phyloP scores from a whole-genome alignment of 2,329 filamentous ascomycete genomes.

The Sclerotinia nivalis region DNA sequence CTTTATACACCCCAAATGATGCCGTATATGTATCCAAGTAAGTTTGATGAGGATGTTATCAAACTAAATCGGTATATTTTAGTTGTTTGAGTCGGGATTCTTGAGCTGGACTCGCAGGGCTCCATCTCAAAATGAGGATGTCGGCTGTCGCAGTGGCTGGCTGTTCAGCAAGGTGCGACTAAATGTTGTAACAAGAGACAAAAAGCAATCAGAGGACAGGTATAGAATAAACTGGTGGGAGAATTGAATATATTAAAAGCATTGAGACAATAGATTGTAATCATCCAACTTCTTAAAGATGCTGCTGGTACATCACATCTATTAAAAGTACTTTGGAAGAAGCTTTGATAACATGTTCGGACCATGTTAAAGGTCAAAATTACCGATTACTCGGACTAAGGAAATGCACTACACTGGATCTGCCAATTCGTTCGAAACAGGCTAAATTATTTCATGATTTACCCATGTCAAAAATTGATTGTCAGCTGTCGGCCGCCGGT shows the following conservation, averaged over 20 bases:
- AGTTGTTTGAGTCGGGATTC: slow-evolving; percentile 32
- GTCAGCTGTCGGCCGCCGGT: slow-evolving; percentile 9
- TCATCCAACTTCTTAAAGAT: background rate
- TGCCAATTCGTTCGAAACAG: slow-evolving; percentile 3
- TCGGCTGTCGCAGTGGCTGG: slow-evolving; percentile 25
- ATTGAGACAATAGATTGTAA: slow-evolving; percentile 5
- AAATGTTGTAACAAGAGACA: background rate
- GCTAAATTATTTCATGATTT: background rate
- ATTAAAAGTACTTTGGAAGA: slow-evolving; percentile 1
- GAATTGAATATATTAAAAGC: slow-evolving; percentile 13
- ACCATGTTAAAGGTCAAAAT: slow-evolving; percentile 7
- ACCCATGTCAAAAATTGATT: background rate
- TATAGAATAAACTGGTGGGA: background rate
- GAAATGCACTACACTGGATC: slow-evolving; percentile 1
- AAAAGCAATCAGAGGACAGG: background rate
- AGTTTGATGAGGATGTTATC: slow-evolving; percentile 6
- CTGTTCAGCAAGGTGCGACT: slow-evolving; percentile 20
- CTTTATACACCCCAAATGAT: slow-evolving; percentile 19
- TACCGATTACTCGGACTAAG: slow-evolving; percentile 19
- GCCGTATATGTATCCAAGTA: slow-evolving; percentile 14
- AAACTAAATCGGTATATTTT: slow-evolving; percentile 8
- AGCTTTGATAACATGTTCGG: slow-evolving; percentile 14
- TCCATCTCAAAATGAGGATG: slow-evolving; percentile 38
- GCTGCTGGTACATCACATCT: background rate
- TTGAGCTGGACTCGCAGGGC: slow-evolving; percentile 34